These are phyloP conservation scores for Tardiomyces depauwii DNA, from an alignment of 1,139 yeast species.

Conservation along the genomic window DNA sequence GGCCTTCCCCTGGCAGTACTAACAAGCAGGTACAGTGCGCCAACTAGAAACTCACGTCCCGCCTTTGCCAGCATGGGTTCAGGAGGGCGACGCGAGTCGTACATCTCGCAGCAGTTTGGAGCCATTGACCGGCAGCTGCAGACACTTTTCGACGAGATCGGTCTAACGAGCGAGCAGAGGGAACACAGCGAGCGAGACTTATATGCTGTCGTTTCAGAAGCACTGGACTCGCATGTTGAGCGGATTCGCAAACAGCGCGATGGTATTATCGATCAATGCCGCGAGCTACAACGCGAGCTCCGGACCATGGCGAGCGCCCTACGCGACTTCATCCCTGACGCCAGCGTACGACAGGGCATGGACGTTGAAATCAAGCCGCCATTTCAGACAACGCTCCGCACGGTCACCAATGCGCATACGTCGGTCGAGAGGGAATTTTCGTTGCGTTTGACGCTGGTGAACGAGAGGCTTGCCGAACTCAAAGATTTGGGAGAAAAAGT, in stretches of 20 bases:
- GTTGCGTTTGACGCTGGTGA: background rate
- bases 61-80: background rate
- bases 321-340: constrained; percentile 13
- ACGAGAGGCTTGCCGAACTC: constrained; percentile 3
- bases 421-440: background rate
- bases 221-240: constrained; percentile 21
- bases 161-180: constrained; percentile 19
- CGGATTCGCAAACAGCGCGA: constrained; percentile 22
- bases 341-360: background rate
- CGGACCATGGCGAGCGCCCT: constrained; percentile 18
- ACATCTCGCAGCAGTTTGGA: constrained; percentile 20
- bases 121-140: constrained; percentile 20
- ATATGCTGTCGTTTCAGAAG: constrained; percentile 20
- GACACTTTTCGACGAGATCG: constrained; percentile 25
- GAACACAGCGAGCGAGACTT: constrained; percentile 20
- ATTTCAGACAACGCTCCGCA: background rate
- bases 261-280: constrained; percentile 15
- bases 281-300: constrained; percentile 14
- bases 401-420: background rate
- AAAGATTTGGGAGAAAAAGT: constrained; percentile 2
- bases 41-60: background rate
- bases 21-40: background rate
- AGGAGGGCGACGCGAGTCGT: constrained; percentile 16
- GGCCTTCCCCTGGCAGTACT: background rate
- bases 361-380: background rate